A percentile compares a stretch with the other conserved stretches of the same genome.
phyloP scores from a whole-genome alignment of 176 grass and related monocot genomes.

The maize (Zea mays) region DNA sequence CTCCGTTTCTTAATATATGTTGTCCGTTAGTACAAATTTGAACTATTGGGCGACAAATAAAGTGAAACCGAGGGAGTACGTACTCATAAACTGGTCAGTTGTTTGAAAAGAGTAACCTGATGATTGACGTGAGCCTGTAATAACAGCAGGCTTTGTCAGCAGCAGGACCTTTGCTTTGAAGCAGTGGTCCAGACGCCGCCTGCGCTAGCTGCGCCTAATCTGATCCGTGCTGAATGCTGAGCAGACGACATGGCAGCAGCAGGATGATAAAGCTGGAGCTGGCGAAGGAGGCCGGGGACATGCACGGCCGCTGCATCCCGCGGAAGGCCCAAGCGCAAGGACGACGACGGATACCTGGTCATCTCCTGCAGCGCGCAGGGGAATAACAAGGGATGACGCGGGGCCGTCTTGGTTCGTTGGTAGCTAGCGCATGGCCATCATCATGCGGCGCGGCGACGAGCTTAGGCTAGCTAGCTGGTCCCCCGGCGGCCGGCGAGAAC shows the following conservation, averaged over 20 bases:
- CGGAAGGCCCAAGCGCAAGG: constrained; percentile 59
- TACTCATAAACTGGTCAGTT: neutral
- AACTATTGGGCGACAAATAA: too few relatives aligned
- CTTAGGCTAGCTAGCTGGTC: too few relatives aligned
- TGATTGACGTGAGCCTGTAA: constrained; percentile 13
- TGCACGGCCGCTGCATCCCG: constrained; percentile 69
- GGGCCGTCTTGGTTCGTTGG: too few relatives aligned
- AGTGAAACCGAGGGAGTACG: too few relatives aligned
- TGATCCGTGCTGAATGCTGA: neutral
- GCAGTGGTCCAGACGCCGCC: constrained; percentile 19
- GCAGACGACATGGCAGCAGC: neutral
- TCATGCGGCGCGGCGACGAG: too few relatives aligned
- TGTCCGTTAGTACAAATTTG: too few relatives aligned
- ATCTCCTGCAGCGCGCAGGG: constrained; percentile 41
- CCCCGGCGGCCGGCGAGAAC: too few relatives aligned
- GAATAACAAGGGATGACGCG: constrained; percentile 47
- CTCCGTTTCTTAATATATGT: too few relatives aligned
- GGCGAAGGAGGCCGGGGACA: constrained; percentile 51
- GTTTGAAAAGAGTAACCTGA: neutral
- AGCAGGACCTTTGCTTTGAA: constrained; percentile 20
- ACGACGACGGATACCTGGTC: constrained; percentile 48
- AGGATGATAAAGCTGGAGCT: constrained; percentile 61
- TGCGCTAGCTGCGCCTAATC: too few relatives aligned
- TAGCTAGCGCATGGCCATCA: too few relatives aligned
- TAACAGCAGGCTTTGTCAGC: constrained; percentile 26